phyloP scores from a whole-genome alignment of 2,329 filamentous ascomycete species.

The Penicillium sp. region DNA sequence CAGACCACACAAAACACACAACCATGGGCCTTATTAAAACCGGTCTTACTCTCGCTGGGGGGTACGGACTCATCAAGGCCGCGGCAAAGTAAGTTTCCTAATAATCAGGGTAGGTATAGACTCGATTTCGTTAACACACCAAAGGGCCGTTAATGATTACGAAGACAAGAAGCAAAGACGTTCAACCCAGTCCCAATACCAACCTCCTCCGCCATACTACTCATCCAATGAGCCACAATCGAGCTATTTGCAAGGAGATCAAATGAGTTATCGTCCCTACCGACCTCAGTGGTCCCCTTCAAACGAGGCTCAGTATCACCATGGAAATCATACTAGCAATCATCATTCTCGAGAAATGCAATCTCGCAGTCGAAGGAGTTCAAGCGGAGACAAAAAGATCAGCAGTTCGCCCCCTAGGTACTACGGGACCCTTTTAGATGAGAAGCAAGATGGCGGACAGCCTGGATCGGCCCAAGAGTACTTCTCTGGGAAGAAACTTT shows the following conservation, averaged over 20 bases:
- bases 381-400: neutral
- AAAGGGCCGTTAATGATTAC: slow-evolving; percentile 13
- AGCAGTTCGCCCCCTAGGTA: neutral
- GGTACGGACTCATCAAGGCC: slow-evolving; percentile 13
- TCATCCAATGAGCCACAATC: neutral
- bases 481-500: slow-evolving; percentile 1
- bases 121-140: neutral
- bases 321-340: neutral
- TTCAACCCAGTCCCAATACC: neutral
- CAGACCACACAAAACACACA: neutral
- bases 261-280: neutral
- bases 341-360: neutral
- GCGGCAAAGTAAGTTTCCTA: slow-evolving; percentile 12
- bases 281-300: slow-evolving; percentile 3
- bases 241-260: slow-evolving; percentile 6
- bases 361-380: neutral
- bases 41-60: slow-evolving; percentile 4
- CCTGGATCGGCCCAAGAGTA: slow-evolving; percentile 9
- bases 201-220: neutral
- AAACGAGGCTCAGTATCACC: neutral
- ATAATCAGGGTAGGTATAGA: no score
- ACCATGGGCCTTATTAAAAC: slow-evolving; percentile 15
- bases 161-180: slow-evolving; percentile 14
- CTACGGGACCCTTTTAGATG: neutral
- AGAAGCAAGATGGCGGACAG: neutral